A percentile compares a stretch with the other conserved stretches of the same genome.
Conservation (phyloP, 2,329 filamentous ascomycete genomes). For the Graphiopsis chlorocephala region DNA sequence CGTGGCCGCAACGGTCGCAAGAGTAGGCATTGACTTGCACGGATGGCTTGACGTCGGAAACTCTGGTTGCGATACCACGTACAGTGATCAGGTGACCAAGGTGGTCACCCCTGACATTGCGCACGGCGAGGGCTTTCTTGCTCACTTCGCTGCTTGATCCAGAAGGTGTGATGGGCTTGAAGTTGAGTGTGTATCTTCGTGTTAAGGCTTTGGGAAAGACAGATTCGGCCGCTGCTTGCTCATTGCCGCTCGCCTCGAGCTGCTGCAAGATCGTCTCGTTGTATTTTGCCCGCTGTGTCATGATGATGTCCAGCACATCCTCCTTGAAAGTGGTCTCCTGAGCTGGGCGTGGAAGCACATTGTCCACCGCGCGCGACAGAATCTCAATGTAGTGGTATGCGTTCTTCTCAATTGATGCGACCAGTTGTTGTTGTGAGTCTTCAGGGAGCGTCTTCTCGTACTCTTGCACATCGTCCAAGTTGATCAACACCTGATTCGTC, state of each 20-base stretch:
- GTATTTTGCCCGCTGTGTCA: constrained; percentile 82
- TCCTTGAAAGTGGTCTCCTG: constrained; percentile 90
- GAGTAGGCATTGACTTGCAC: constrained; percentile 98
- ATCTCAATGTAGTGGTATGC: constrained; percentile 95
- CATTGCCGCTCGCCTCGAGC: constrained; percentile 39
- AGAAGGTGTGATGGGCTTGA: constrained; percentile 82
- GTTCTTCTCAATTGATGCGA: constrained; percentile 83
- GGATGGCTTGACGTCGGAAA: constrained; percentile 95
- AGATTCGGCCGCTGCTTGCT: constrained; percentile 63
- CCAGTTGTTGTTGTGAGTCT: constrained; percentile 58
- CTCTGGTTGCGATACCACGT: constrained; percentile 87
- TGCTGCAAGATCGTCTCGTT: constrained; percentile 68
- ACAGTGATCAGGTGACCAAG: constrained; percentile 91
- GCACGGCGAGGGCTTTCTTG: constrained; percentile 74
- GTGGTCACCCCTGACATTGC: constrained; percentile 88
- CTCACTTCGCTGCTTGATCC: constrained; percentile 60
- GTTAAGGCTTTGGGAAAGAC: constrained; percentile 91
- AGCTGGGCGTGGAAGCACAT: constrained; percentile 74
- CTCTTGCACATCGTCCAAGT: constrained; percentile 83
- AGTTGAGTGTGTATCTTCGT: constrained; percentile 89
- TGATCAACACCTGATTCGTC: constrained; percentile 74
- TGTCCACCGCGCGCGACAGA: constrained; percentile 82
- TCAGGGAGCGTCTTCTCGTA: constrained; percentile 72
- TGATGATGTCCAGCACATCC: constrained; percentile 93
- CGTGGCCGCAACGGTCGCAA: constrained; percentile 91